These are phyloP conservation scores for Daedaleopsis nitida DNA, from an alignment of 768 basidiomycete genomes.

Conservation along the genomic window DNA sequence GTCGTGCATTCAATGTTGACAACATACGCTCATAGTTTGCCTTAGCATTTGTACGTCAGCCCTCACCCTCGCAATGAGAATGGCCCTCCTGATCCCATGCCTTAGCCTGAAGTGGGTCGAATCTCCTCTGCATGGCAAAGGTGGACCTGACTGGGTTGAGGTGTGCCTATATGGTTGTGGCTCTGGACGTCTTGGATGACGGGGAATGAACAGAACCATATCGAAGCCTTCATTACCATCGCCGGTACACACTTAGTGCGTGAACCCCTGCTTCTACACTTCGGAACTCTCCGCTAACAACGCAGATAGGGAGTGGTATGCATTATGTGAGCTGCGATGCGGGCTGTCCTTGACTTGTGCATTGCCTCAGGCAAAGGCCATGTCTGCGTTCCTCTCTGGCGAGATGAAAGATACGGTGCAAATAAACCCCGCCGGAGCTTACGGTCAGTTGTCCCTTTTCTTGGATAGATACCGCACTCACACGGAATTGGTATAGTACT, in stretches of 20 bases:
- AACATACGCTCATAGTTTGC: background rate
- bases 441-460: conserved; percentile 45
- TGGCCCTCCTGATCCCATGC: background rate
- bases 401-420: conserved; percentile 96
- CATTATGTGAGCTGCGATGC: background rate
- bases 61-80: background rate
- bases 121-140: conserved; percentile 76
- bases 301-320: conserved; percentile 69
- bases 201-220: conserved; percentile 57
- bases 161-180: conserved; percentile 39
- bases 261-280: conserved; percentile 1
- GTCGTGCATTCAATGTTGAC: background rate
- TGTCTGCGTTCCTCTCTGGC: conserved; percentile 92
- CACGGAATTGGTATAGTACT: conserved; percentile 49
- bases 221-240: conserved; percentile 83
- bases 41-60: conserved; percentile 80
- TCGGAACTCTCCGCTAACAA: background rate
- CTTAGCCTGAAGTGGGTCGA: conserved; percentile 95
- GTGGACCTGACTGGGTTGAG: conserved; percentile 91
- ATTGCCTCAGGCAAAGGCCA: conserved; percentile 76
- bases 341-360: background rate
- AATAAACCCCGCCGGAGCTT: conserved; percentile 78
- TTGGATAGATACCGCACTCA: background rate
- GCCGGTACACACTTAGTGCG: conserved; percentile 85
- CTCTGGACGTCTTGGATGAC: too few relatives aligned